phyloP scores from a whole-genome alignment of 2,329 filamentous ascomycete genomes.

The Aspergillus pseudoviridinutans region DNA sequence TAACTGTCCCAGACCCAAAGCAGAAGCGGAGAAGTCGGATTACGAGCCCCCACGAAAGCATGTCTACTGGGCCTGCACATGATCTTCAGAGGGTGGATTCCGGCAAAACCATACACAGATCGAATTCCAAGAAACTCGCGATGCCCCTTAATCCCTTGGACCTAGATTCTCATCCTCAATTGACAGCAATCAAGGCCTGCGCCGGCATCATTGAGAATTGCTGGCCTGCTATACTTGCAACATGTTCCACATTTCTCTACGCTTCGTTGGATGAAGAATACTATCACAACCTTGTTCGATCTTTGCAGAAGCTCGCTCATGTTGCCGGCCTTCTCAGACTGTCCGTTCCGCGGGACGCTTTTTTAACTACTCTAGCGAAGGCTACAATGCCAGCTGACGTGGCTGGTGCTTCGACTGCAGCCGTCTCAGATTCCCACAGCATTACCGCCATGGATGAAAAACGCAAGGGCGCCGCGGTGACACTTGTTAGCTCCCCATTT shows the following conservation, averaged over 20 bases:
- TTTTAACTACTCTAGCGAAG: constrained; percentile 90
- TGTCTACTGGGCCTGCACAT: constrained; percentile 25
- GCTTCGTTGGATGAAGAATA: constrained; percentile 89
- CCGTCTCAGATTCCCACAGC: constrained; percentile 18
- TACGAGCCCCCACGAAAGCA: constrained; percentile 35
- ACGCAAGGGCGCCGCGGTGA: constrained; percentile 23
- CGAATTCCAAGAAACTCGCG: constrained; percentile 24
- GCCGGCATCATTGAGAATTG: constrained; percentile 83
- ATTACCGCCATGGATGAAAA: constrained; percentile 27
- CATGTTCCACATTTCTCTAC: constrained; percentile 92
- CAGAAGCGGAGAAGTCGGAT: constrained; percentile 44
- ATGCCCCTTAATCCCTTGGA: constrained; percentile 75
- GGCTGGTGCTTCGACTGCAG: constrained; percentile 11
- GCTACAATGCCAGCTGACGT: constrained; percentile 81
- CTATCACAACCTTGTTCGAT: constrained; percentile 85
- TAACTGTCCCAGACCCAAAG: constrained; percentile 75
- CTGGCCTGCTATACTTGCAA: constrained; percentile 92
- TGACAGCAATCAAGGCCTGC: constrained; percentile 68
- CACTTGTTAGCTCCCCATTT: constrained; percentile 21
- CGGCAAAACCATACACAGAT: constrained; percentile 19
- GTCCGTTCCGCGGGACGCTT: constrained; percentile 83
- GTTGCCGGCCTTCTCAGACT: constrained; percentile 85
- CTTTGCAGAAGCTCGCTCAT: constrained; percentile 93
- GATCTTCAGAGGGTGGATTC: constrained; percentile 31
- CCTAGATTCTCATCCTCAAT: constrained; percentile 67